Percentiles rank a stretch among this genome's conserved stretches.
phyloP scores from a whole-genome alignment of 2,329 filamentous ascomycete genomes.

The Fusarium musae region DNA sequence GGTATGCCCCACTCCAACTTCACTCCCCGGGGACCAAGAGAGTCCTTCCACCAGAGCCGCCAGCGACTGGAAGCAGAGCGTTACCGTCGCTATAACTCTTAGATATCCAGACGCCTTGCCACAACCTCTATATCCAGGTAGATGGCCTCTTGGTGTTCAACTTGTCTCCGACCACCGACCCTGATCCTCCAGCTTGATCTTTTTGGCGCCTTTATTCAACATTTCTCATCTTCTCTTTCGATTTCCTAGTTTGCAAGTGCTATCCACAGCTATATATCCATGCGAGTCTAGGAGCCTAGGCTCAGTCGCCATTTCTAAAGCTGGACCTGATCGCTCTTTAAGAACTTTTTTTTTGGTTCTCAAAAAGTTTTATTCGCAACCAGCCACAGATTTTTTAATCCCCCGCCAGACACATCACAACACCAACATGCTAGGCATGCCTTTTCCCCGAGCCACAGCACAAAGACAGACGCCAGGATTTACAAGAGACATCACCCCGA shows the following conservation, averaged over 20 bases:
- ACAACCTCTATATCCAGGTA: neutral
- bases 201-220: neutral
- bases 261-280: neutral
- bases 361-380: neutral
- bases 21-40: neutral
- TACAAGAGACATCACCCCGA: neutral
- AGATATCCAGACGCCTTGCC: neutral
- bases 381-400: neutral
- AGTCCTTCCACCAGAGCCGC: slow-evolving; percentile 4
- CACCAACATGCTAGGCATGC: slow-evolving; percentile 14
- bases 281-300: slow-evolving; percentile 10
- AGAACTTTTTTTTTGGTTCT: neutral
- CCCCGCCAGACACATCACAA: neutral
- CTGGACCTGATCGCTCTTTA: neutral
- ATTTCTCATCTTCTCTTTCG: neutral
- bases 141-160: neutral
- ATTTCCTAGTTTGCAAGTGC: neutral
- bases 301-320: neutral
- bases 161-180: neutral
- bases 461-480: neutral
- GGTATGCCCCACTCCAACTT: neutral
- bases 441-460: neutral
- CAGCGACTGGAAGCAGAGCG: slow-evolving; percentile 8
- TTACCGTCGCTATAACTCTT: slow-evolving; percentile 11
- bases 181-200: neutral